Conservation (phyloP, 1,284 basidiomycete genomes). For the Ganoderma multipileum region DNA sequence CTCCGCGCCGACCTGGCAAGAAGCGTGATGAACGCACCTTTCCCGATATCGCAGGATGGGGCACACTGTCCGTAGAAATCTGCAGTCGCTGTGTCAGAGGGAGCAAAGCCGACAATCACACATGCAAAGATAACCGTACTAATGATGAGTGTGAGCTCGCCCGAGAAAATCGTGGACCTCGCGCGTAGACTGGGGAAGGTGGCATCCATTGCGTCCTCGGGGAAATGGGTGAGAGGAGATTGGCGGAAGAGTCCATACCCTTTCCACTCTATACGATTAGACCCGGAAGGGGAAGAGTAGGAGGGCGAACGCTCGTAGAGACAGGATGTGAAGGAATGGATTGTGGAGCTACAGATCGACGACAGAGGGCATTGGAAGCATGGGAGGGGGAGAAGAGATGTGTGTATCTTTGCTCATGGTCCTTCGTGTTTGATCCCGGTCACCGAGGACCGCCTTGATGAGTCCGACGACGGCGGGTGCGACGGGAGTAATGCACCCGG, state of each 20-base stretch:
- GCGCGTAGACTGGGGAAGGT: not conserved
- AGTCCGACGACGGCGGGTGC: too few relatives aligned
- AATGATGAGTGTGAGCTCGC: not conserved
- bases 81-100: not conserved
- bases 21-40: slow-evolving; percentile 34
- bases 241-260: not conserved
- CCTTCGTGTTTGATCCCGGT: not conserved
- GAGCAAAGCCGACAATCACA: too few relatives aligned
- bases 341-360: not conserved
- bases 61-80: slow-evolving; percentile 27
- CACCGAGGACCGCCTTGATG: too few relatives aligned
- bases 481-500: too few relatives aligned
- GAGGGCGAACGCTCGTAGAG: not conserved
- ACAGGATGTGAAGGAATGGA: not conserved
- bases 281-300: not conserved
- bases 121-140: not conserved
- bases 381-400: not conserved
- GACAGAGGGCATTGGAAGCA: not conserved
- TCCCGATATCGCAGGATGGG: slow-evolving; percentile 42
- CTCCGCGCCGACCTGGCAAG: not conserved
- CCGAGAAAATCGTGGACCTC: not conserved
- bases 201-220: not conserved
- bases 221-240: not conserved
- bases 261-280: not conserved
- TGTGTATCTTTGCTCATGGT: not conserved